These are phyloP conservation scores for Naganishia liquefaciens DNA, from an alignment of 1,284 basidiomycete genomes.

Conservation along the genomic window DNA sequence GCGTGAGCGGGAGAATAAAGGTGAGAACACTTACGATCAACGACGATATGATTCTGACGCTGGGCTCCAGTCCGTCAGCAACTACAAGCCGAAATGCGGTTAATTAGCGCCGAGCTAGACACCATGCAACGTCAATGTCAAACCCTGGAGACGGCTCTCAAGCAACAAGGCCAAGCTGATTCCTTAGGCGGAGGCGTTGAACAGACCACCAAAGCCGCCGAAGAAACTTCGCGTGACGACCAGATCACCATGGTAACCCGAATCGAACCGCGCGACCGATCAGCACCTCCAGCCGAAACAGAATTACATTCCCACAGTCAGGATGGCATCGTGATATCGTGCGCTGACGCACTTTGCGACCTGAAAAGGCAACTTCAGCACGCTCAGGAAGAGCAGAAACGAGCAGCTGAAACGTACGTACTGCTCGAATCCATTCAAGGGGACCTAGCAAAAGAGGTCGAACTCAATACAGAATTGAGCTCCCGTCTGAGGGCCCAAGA, in stretches of 20 bases:
- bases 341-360: background rate
- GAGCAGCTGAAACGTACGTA: background rate
- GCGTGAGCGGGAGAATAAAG: slow-evolving; percentile 19
- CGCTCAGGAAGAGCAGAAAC: background rate
- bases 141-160: background rate
- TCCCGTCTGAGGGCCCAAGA: slow-evolving; percentile 7
- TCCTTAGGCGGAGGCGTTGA: background rate
- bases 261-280: too few species aligned
- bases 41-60: background rate
- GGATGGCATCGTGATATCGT: too few species aligned
- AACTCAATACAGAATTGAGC: slow-evolving; percentile 10
- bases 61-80: slow-evolving; percentile 5
- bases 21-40: background rate
- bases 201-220: background rate
- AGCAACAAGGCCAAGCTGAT: slow-evolving; percentile 3
- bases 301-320: too few species aligned
- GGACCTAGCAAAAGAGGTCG: slow-evolving; percentile 3
- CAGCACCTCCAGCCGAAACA: too few species aligned
- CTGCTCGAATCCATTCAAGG: slow-evolving; percentile 3
- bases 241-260: too few species aligned
- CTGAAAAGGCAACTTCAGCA: slow-evolving; percentile 8
- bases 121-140: background rate
- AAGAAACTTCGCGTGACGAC: too few species aligned
- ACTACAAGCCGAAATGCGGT: slow-evolving; percentile 8
- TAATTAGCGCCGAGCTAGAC: background rate